These are phyloP conservation scores for Phytopythium delawarense DNA, from an alignment of 352 stramenopile species.

Conservation along the genomic window DNA sequence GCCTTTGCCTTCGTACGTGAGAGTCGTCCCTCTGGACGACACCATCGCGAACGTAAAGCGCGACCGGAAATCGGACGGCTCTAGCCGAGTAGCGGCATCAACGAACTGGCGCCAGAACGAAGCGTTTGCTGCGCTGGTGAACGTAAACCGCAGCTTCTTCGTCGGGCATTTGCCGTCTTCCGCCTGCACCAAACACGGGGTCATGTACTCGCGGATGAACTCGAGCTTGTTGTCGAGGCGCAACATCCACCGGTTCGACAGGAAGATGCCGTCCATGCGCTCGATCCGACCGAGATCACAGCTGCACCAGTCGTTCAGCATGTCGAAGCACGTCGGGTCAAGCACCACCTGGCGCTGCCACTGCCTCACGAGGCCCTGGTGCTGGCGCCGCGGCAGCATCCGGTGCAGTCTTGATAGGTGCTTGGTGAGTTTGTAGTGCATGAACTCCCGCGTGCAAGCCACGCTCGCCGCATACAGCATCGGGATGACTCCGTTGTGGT, in stretches of 20 bases:
- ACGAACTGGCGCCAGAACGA: conserved; percentile 55
- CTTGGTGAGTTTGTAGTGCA: conserved; percentile 53
- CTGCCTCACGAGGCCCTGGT: conserved; percentile 36
- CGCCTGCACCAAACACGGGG: conserved; percentile 23
- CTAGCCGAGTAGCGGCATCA: conserved; percentile 24
- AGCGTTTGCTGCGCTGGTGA: conserved; percentile 16
- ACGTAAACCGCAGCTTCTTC: conserved; percentile 37
- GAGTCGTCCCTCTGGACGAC: conserved; percentile 6
- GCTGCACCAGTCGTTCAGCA: conserved; percentile 72
- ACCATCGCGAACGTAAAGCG: conserved; percentile 38
- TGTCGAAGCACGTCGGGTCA: conserved; percentile 45
- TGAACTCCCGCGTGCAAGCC: conserved; percentile 36
- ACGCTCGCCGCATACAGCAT: conserved; percentile 29
- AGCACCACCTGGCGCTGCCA: conserved; percentile 41
- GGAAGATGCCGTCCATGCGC: conserved; percentile 45
- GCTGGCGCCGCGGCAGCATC: conserved; percentile 41
- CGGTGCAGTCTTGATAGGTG: conserved; percentile 50
- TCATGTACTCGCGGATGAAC: conserved; percentile 36
- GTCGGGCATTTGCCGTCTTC: neutral
- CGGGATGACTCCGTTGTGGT: conserved; percentile 44
- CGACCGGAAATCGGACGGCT: conserved; percentile 41
- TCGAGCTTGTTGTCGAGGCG: conserved; percentile 68
- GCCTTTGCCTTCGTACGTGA: conserved; percentile 14
- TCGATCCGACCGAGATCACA: conserved; percentile 38
- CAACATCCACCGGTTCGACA: conserved; percentile 44